A percentile compares a stretch with the other conserved stretches of the same genome.
Evolutionary conservation across 768 basidiomycete species (phyloP).

Genomic region (Dioszegia hungarica): DNA sequence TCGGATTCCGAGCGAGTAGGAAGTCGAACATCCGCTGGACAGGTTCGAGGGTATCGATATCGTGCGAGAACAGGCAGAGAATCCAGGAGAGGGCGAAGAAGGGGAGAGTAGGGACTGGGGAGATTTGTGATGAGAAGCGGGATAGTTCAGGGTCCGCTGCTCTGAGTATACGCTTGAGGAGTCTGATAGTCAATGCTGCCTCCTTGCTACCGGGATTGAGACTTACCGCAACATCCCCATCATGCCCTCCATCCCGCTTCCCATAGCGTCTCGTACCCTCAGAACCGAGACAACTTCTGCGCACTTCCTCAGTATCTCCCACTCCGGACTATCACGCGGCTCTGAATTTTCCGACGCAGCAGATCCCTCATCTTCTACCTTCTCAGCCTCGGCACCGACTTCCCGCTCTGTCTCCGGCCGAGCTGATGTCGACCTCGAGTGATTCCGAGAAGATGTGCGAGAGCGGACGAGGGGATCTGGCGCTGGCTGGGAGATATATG

Average conservation of each 20-base stretch:
- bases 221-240: slow-evolving; percentile 69
- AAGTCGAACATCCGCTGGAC: slow-evolving; percentile 92
- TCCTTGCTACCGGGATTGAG: not conserved
- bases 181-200: slow-evolving; percentile 51
- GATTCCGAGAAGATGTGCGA: not conserved
- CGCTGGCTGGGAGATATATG: slow-evolving; percentile 31
- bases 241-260: slow-evolving; percentile 72
- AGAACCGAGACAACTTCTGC: slow-evolving; percentile 70
- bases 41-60: slow-evolving; percentile 79
- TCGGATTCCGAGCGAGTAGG: slow-evolving; percentile 73
- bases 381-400: no score
- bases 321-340: slow-evolving; percentile 25
- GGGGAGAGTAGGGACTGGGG: slow-evolving; percentile 61
- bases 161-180: slow-evolving; percentile 68
- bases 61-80: slow-evolving; percentile 86
- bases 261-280: slow-evolving; percentile 83
- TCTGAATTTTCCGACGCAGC: not conserved
- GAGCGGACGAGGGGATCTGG: not conserved
- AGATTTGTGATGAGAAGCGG: slow-evolving; percentile 64
- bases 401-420: not conserved
- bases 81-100: slow-evolving; percentile 87
- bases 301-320: slow-evolving; percentile 31
- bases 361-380: not conserved
- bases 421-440: not conserved
- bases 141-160: slow-evolving; percentile 68